phyloP scores from a whole-genome alignment of 441 rosid genomes.

The Bruguiera hainesii region DNA sequence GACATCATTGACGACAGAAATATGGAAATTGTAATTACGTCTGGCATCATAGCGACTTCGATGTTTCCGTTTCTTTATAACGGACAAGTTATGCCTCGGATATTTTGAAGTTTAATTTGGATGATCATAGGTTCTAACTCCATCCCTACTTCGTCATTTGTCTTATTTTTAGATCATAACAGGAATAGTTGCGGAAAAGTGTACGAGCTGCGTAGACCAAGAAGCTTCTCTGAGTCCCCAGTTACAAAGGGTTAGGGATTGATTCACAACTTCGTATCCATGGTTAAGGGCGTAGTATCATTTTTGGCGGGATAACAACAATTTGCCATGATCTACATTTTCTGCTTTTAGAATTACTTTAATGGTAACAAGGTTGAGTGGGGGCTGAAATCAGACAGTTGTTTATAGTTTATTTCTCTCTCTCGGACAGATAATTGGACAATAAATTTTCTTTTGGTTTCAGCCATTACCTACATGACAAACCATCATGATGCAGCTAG shows the following conservation, averaged over 20 bases:
- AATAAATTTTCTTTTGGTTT: too few relatives aligned
- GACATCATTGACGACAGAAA: constrained; percentile 8
- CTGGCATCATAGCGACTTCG: not conserved
- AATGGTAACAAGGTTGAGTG: too few relatives aligned
- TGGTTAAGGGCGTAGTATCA: not conserved
- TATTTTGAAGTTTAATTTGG: not conserved
- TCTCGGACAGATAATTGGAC: too few relatives aligned
- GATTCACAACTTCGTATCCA: not conserved
- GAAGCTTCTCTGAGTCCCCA: constrained; percentile 6
- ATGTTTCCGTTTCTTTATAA: not conserved
- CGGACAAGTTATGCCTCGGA: not conserved
- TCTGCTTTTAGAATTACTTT: too few relatives aligned
- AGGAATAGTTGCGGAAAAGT: constrained; percentile 1
- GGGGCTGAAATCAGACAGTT: too few relatives aligned
- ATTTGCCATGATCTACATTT: not conserved
- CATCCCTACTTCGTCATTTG: not conserved
- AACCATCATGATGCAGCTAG: too few relatives aligned
- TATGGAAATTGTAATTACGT: not conserved
- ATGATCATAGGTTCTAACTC: not conserved
- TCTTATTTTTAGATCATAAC: constrained; percentile 5
- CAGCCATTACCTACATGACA: too few relatives aligned
- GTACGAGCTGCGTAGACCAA: constrained; percentile 3
- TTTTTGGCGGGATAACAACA: not conserved
- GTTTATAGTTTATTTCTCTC: too few relatives aligned
- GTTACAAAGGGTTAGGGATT: constrained; percentile 2